phyloP scores from a whole-genome alignment of 371 early-diverging fungal genomes.

The Mortierella sp. region DNA sequence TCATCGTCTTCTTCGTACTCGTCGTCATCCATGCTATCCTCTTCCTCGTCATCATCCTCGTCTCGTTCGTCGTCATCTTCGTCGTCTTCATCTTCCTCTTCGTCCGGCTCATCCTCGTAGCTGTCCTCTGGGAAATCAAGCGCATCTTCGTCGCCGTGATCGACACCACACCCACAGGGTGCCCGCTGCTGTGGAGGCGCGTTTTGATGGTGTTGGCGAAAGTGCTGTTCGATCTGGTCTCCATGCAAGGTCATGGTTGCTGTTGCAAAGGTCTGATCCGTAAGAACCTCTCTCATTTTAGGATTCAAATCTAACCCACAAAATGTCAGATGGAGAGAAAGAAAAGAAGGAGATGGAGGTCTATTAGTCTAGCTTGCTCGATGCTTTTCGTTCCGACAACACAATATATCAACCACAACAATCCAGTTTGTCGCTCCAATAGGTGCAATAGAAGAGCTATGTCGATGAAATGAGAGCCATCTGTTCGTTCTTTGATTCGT shows the following conservation, averaged over 20 bases:
- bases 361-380: background rate
- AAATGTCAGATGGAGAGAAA: background rate
- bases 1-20: conserved; percentile 57
- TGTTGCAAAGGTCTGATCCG: conserved; percentile 47
- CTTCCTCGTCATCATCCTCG: conserved; percentile 36
- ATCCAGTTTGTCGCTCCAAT: background rate
- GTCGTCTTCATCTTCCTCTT: conserved; percentile 45
- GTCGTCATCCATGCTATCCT: conserved; percentile 40
- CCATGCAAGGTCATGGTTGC: conserved; percentile 39
- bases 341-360: background rate
- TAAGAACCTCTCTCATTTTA: conserved; percentile 52
- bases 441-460: conserved; percentile 8
- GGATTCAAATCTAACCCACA: conserved; percentile 42
- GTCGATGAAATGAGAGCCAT: conserved; percentile 10
- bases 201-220: conserved; percentile 38
- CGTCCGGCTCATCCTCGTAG: conserved; percentile 57
- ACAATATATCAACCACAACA: background rate
- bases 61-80: conserved; percentile 39
- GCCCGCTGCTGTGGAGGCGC: conserved; percentile 23
- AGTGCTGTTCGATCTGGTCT: conserved; percentile 40
- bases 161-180: conserved; percentile 36
- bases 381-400: background rate
- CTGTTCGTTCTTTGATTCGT: background rate
- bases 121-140: conserved; percentile 54
- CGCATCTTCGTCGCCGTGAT: conserved; percentile 38